Conservation (phyloP, 495 filamentous ascomycete species). For the Cetradonia linearis region DNA sequence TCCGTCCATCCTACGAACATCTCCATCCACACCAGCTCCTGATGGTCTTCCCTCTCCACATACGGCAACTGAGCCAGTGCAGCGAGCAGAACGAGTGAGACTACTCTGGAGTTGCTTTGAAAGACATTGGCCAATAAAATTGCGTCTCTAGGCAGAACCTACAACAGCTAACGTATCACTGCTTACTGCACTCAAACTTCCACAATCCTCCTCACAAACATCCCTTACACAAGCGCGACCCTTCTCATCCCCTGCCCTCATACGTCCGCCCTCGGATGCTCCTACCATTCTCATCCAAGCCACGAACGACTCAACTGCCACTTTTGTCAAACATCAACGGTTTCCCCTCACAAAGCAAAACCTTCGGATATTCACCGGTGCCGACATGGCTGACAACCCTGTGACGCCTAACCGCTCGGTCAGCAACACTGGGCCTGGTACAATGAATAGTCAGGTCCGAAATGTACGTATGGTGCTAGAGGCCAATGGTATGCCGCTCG, state of each 20-base stretch:
- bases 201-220: neutral
- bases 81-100: neutral
- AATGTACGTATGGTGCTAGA: neutral
- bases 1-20: neutral
- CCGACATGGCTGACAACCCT: neutral
- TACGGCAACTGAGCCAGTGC: neutral
- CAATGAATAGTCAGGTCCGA: neutral
- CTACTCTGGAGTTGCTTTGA: neutral
- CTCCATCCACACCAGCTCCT: neutral
- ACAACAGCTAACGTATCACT: neutral
- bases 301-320: neutral
- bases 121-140: neutral
- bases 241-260: too few relatives aligned
- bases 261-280: neutral
- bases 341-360: neutral
- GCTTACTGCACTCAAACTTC: neutral
- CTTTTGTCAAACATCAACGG: neutral
- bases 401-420: neutral
- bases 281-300: neutral
- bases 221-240: neutral
- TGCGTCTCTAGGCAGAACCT: neutral
- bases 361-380: neutral
- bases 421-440: neutral
- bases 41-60: neutral
- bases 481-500: neutral